Conservation (phyloP, 345 rosid species). For the Salix viminalis region DNA sequence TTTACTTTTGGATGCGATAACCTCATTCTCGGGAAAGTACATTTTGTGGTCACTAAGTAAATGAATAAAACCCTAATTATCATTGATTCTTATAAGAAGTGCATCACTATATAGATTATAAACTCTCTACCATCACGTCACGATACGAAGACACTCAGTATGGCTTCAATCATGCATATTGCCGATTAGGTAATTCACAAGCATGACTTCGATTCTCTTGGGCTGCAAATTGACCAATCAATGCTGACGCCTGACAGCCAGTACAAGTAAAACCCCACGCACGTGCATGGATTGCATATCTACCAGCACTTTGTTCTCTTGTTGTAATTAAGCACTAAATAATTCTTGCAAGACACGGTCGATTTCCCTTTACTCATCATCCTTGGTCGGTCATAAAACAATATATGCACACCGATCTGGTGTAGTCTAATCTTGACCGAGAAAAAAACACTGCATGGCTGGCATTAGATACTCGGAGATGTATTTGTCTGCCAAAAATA, state of each 20-base stretch:
- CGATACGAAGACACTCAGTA: too few species aligned
- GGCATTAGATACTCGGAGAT: background rate
- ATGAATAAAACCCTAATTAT: accelerated
- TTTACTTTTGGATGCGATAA: too few species aligned
- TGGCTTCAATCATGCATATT: background rate
- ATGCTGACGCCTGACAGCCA: background rate
- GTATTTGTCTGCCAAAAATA: background rate
- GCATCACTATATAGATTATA: too few species aligned
- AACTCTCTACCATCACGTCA: too few species aligned
- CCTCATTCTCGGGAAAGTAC: accelerated
- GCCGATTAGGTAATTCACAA: background rate
- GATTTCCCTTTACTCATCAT: background rate
- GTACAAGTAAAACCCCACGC: background rate
- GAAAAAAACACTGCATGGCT: background rate
- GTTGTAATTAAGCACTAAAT: background rate
- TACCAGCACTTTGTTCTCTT: background rate
- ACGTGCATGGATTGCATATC: background rate
- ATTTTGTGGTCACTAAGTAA: accelerated
- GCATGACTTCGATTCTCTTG: background rate
- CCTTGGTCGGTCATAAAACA: background rate
- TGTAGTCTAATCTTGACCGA: background rate
- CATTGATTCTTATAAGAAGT: accelerated
- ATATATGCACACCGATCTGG: background rate
- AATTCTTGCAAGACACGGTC: background rate
- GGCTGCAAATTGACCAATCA: background rate